Conservation (phyloP, 1,284 basidiomycete genomes). For the Ustilago sp. region DNA sequence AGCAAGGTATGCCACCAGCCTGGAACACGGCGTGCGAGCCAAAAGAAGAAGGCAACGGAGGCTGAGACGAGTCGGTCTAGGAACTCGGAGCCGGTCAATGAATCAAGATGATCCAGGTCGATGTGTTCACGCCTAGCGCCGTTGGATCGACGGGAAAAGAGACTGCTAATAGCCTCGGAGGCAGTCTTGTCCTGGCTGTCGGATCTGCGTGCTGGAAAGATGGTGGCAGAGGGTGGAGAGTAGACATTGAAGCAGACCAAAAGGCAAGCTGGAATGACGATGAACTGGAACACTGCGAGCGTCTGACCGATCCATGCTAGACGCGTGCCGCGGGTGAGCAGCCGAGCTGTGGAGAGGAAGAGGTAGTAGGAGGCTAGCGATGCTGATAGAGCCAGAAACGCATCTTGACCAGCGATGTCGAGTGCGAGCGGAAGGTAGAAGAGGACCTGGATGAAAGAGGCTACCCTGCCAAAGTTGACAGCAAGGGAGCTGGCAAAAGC, state of each 20-base stretch:
- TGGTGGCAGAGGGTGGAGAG: constrained; percentile 56
- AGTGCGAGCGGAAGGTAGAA: constrained; percentile 67
- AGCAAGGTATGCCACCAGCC: constrained; percentile 65
- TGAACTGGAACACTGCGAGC: constrained; percentile 62
- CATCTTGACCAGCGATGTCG: constrained; percentile 67
- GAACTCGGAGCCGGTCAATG: constrained; percentile 28
- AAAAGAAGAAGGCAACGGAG: constrained; percentile 53
- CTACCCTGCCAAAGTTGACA: constrained; percentile 56
- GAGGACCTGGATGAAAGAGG: constrained; percentile 65
- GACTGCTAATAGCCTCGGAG: constrained; percentile 32
- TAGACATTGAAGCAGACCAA: constrained; percentile 66
- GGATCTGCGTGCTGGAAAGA: constrained; percentile 36
- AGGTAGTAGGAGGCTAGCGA: constrained; percentile 66
- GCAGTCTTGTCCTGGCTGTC: constrained; percentile 31
- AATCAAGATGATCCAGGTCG: constrained; percentile 19
- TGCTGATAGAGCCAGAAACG: constrained; percentile 67
- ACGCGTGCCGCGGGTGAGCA: constrained; percentile 48
- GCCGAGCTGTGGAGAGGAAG: constrained; percentile 61
- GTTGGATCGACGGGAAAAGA: constrained; percentile 22
- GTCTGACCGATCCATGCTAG: constrained; percentile 58
- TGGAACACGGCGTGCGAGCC: constrained; percentile 56
- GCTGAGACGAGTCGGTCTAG: constrained; percentile 31
- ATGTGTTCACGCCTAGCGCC: neutral
- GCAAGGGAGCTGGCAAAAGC: constrained; percentile 40
- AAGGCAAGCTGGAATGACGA: constrained; percentile 64